Percentiles rank a stretch among this genome's conserved stretches.
Conservation (phyloP, 805 yeast genomes). For the Saturnispora kantuleensis region DNA sequence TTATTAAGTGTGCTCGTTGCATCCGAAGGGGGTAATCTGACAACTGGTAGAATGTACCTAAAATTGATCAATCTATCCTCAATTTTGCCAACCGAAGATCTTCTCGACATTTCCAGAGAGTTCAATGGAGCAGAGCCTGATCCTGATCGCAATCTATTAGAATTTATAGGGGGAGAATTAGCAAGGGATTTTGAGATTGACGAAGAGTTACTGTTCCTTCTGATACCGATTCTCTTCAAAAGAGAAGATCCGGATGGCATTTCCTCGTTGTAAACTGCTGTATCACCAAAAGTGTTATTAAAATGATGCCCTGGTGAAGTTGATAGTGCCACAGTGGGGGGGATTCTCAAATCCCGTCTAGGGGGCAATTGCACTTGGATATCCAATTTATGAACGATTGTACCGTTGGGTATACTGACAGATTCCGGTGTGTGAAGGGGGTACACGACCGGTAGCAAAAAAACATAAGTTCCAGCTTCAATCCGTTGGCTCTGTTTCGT, state of each 20-base stretch:
- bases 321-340: constrained; percentile 26
- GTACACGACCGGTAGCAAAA: constrained; percentile 51
- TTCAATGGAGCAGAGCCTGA: not conserved
- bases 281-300: constrained; percentile 7
- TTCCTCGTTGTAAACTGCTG: not conserved
- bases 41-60: constrained; percentile 35
- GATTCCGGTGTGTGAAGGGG: constrained; percentile 59
- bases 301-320: constrained; percentile 25
- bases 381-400: constrained; percentile 33
- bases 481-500: constrained; percentile 16
- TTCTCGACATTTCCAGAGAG: not conserved
- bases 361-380: constrained; percentile 30
- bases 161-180: constrained; percentile 8
- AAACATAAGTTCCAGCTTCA: constrained; percentile 63
- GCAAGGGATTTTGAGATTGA: constrained; percentile 10
- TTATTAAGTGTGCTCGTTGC: constrained; percentile 54
- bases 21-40: constrained; percentile 46
- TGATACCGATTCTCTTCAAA: constrained; percentile 19
- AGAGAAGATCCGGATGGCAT: constrained; percentile 11
- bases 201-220: constrained; percentile 10
- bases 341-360: constrained; percentile 19
- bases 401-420: constrained; percentile 40
- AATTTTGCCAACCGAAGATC: constrained; percentile 1
- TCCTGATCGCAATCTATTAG: constrained; percentile 1
- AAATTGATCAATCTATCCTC: constrained; percentile 25